Evolutionary conservation across 2,329 filamentous ascomycete genomes (phyloP).

Genomic region (Penicillium sp.): DNA sequence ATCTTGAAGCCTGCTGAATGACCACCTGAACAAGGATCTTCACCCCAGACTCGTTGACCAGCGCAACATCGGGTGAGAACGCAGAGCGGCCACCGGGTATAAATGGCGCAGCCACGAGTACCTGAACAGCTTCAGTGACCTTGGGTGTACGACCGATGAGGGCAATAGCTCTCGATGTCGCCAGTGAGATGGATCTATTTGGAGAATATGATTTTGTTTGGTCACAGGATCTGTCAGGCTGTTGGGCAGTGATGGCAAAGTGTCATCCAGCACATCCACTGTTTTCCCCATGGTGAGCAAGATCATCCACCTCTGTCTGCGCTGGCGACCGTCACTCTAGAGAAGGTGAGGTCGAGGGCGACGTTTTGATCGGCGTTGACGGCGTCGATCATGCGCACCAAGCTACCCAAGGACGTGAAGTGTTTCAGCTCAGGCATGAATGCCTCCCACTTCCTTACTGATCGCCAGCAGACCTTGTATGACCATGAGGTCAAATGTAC

Average conservation of each 20-base stretch:
- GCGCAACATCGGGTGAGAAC: constrained; percentile 60
- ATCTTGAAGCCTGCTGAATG: constrained; percentile 36
- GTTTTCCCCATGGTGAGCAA: constrained; percentile 45
- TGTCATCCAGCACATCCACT: no score
- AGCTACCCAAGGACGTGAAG: constrained; percentile 33
- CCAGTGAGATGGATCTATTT: constrained; percentile 29
- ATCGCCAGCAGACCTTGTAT: constrained; percentile 43
- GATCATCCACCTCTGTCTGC: constrained; percentile 46
- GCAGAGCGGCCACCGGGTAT: constrained; percentile 56
- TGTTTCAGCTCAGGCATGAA: constrained; percentile 53
- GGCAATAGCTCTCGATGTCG: constrained; percentile 46
- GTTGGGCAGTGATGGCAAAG: constrained; percentile 46
- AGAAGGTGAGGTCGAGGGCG: constrained; percentile 47
- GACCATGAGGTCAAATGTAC: constrained; percentile 42
- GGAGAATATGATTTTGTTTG: constrained; percentile 11
- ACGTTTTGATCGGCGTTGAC: constrained; percentile 56
- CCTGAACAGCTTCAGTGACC: constrained; percentile 52
- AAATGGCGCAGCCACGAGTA: constrained; percentile 55
- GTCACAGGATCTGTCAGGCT: constrained; percentile 32
- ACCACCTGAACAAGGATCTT: constrained; percentile 54
- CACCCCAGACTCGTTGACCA: constrained; percentile 64
- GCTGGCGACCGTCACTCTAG: constrained; percentile 45
- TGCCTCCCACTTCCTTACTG: constrained; percentile 57
- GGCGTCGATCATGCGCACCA: constrained; percentile 45
- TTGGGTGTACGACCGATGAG: constrained; percentile 62